phyloP scores from a whole-genome alignment of 2,329 filamentous ascomycete genomes.

The Verticillium isaacii region DNA sequence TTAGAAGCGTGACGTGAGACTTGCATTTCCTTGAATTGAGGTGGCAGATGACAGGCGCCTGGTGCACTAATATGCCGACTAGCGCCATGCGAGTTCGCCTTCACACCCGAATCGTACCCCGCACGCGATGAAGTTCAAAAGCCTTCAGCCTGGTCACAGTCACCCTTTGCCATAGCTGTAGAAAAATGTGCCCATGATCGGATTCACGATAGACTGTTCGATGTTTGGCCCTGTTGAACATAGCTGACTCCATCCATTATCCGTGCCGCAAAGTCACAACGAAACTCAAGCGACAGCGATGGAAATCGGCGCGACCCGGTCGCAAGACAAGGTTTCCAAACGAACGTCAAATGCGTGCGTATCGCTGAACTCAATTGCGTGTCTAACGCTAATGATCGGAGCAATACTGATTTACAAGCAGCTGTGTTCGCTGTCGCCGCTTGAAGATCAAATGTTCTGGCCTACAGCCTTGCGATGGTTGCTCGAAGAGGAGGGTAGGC shows the following conservation, averaged over 20 bases:
- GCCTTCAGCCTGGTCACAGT: not conserved
- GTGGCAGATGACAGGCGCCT: too few species aligned
- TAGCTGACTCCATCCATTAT: not conserved
- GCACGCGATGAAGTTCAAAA: not conserved
- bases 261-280: not conserved
- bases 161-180: not conserved
- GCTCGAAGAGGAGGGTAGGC: slow-evolving; percentile 33
- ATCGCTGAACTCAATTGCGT: not conserved
- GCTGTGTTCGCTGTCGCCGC: slow-evolving; percentile 37
- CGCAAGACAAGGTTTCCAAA: slow-evolving; percentile 9
- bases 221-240: not conserved
- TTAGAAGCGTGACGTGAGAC: too few species aligned
- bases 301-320: slow-evolving; percentile 8
- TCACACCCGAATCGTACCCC: not conserved
- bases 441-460: slow-evolving; percentile 44
- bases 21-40: too few species aligned
- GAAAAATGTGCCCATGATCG: not conserved
- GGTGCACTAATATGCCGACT: too few species aligned
- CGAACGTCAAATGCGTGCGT: slow-evolving; percentile 15
- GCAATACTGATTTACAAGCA: slow-evolving; percentile 11
- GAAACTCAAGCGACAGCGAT: not conserved
- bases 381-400: not conserved
- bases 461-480: slow-evolving; percentile 36
- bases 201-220: not conserved
- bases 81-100: too few species aligned